Base-by-base conservation (phyloP, 1,284 basidiomycete genomes). In the Trametes hirsuta region DNA sequence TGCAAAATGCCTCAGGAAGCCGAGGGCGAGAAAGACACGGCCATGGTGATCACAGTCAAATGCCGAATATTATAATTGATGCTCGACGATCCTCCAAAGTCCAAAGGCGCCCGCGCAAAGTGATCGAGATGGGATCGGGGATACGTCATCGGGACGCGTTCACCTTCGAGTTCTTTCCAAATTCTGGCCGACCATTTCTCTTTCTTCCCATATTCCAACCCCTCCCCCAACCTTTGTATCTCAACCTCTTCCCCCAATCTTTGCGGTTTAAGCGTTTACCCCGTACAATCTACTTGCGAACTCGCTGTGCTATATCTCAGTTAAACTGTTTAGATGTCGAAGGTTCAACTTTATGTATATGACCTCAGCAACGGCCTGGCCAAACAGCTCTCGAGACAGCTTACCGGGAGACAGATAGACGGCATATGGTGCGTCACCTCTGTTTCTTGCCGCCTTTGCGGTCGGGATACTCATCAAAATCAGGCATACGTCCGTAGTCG, bases 341-440 rank as follows among this genome's bases (percentile, higher is more conserved):
- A 66, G 50, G 74, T 75, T 6, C 64, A 76, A 55, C 83, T 97
- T 40, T 95, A 95, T 70, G 87, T 97, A 0, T 97, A 97, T 74
- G 95, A 97, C 72, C 86, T 96, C 57, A 94, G 87, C 71, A 86
- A 90, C 72, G 94, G 94, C 46, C 80, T 96, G 68, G 94, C 93
- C 3, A 81, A 82, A 59, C 83, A 86, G 61, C 77, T 96, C 53
- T 94, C 92, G 9, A 74, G 82, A 44, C 87, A 91, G 69, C 79
- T 97, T 51, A 92, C 90, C 0, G 95, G 95, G 2, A 85, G 84
- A 53, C 93, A 94, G 72, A 92, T 95, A 56, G 91, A 95, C 64
- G 94, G 94, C 0, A 87, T 95, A 55, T 96, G 93, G 93, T 93
- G 57, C 63, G 84, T 76, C 2, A 2, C 35, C 24, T 44, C 53